Conservation (phyloP, 2,329 filamentous ascomycete species). For the Diaporthe longicolla region DNA sequence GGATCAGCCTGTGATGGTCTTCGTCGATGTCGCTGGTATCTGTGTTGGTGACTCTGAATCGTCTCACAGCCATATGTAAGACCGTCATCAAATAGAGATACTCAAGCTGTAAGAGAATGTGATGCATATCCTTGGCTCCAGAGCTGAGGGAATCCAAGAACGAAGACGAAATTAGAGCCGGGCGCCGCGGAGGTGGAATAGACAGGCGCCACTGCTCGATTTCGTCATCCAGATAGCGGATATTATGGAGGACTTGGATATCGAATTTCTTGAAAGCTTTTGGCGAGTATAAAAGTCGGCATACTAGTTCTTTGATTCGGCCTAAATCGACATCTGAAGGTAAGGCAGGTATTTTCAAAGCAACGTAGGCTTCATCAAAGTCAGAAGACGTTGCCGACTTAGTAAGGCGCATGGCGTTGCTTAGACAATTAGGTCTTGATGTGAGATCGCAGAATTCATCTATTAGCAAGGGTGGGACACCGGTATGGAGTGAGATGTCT, state of each 20-base stretch:
- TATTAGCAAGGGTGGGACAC: neutral
- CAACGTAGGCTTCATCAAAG: neutral
- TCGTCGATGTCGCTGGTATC: neutral
- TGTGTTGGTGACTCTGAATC: neutral
- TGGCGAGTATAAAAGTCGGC: conserved; percentile 11
- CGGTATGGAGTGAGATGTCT: conserved; percentile 2
- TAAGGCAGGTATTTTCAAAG: neutral
- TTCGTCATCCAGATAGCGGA: conserved; percentile 13
- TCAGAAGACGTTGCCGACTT: neutral
- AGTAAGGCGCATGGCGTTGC: too few species aligned
- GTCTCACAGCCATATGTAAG: conserved; percentile 9
- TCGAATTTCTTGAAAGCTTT: neutral
- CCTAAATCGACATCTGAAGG: neutral
- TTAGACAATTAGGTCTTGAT: neutral
- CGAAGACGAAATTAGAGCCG: neutral
- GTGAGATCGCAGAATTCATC: conserved; percentile 9
- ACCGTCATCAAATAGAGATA: conserved; percentile 24
- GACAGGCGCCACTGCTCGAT: conserved; percentile 18
- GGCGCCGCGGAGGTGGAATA: neutral
- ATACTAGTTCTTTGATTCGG: conserved; percentile 1
- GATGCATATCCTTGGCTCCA: neutral
- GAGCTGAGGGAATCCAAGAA: neutral
- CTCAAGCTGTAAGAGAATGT: neutral
- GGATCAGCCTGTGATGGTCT: conserved; percentile 9
- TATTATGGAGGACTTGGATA: conserved; percentile 3